Evolutionary conservation across 495 filamentous ascomycete species (phyloP).

Genomic region (Aspergillus bridgeri): DNA sequence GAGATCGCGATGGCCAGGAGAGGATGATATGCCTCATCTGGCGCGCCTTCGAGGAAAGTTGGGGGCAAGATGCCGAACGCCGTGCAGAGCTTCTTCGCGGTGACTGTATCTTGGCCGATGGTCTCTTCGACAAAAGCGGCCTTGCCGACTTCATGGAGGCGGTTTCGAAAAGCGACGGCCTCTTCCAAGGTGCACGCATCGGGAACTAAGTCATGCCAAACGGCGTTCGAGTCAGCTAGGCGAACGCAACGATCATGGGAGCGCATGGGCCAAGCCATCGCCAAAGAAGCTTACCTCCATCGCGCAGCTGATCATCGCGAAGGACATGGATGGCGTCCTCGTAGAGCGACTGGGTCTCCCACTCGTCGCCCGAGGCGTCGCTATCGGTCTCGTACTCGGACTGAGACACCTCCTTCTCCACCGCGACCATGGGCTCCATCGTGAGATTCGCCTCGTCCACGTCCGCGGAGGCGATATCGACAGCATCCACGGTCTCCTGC

Average conservation of each 20-base stretch:
- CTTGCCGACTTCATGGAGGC: conserved; percentile 70
- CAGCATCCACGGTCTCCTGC: conserved; percentile 40
- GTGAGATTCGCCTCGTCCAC: conserved; percentile 11
- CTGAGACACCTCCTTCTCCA: conserved; percentile 25
- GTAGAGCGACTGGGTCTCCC: conserved; percentile 66
- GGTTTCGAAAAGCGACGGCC: conserved; percentile 61
- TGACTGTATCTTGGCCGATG: conserved; percentile 62
- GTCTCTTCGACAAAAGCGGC: conserved; percentile 71
- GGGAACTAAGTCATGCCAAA: conserved; percentile 28
- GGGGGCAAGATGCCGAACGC: conserved; percentile 87
- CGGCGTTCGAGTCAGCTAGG: conserved; percentile 7
- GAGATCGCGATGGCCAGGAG: conserved; percentile 73
- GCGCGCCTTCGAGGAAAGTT: conserved; percentile 67
- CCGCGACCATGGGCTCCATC: conserved; percentile 24
- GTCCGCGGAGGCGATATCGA: conserved; percentile 35
- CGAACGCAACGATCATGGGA: neutral
- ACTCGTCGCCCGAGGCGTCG: conserved; percentile 58
- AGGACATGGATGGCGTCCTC: conserved; percentile 64
- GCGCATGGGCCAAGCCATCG: conserved; percentile 20
- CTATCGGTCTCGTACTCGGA: conserved; percentile 55
- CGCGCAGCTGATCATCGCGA: conserved; percentile 57
- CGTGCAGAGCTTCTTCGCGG: conserved; percentile 80
- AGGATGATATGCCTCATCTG: conserved; percentile 70
- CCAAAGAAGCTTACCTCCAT: conserved; percentile 43
- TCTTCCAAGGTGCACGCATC: conserved; percentile 74